These are phyloP conservation scores for Alternaria atra DNA, from an alignment of 2,329 filamentous ascomycete species.

Conservation along the genomic window DNA sequence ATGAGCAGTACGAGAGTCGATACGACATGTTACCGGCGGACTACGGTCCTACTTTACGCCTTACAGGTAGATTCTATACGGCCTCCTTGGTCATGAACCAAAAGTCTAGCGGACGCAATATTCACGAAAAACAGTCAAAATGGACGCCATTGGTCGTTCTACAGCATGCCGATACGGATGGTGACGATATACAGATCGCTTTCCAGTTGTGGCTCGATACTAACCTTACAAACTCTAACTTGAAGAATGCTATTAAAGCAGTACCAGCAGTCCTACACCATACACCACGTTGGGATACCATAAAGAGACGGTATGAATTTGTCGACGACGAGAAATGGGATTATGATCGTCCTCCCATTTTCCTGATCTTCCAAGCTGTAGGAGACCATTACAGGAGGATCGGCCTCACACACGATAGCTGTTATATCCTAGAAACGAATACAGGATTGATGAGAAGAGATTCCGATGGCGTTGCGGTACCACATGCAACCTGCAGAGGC, in stretches of 20 bases:
- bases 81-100: neutral
- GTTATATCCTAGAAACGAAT: neutral
- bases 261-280: neutral
- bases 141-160: neutral
- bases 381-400: neutral
- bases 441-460: neutral
- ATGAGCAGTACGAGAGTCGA: neutral
- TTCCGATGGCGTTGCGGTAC: neutral
- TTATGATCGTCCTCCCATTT: neutral
- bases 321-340: neutral
- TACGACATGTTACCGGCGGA: neutral
- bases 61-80: neutral
- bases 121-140: too few relatives aligned
- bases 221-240: rapidly evolving
- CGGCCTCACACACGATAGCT: neutral
- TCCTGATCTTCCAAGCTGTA: neutral
- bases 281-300: too few relatives aligned
- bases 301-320: too few relatives aligned
- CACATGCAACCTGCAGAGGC: neutral
- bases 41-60: neutral
- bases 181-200: rapidly evolving
- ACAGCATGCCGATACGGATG: rapidly evolving
- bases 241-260: neutral
- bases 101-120: neutral
- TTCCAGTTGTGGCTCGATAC: neutral